phyloP scores from a whole-genome alignment of 495 filamentous ascomycete genomes.

The Aspergillus bertholletiae region DNA sequence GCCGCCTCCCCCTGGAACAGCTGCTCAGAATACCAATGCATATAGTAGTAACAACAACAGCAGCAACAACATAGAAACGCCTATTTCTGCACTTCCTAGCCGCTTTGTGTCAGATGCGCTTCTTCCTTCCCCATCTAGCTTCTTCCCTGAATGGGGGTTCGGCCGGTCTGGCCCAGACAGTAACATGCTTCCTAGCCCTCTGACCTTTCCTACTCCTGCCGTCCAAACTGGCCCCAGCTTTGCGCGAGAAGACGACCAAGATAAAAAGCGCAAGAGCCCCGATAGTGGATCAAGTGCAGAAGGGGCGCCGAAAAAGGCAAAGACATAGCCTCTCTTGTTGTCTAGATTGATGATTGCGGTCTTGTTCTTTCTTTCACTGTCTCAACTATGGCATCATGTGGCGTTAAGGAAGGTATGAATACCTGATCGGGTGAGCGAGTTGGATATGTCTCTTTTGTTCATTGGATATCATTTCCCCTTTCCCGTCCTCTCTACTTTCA shows the following conservation, averaged over 20 bases:
- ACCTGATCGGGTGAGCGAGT: slow-evolving; percentile 2
- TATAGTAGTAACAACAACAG: slow-evolving; percentile 65
- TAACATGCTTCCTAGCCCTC: slow-evolving; percentile 83
- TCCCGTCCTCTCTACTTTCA: slow-evolving; percentile 6
- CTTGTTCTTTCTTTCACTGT: slow-evolving; percentile 5
- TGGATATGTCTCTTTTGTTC: slow-evolving; percentile 5
- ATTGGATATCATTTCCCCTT: slow-evolving; percentile 1
- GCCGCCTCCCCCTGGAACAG: slow-evolving; percentile 57
- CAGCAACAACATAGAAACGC: slow-evolving; percentile 84
- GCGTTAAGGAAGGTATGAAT: slow-evolving; percentile 14
- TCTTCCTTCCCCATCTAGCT: slow-evolving; percentile 81
- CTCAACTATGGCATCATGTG: slow-evolving; percentile 15
- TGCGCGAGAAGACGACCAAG: slow-evolving; percentile 52
- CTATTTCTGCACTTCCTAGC: slow-evolving; percentile 93
- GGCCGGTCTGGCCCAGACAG: slow-evolving; percentile 59
- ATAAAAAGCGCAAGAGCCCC: slow-evolving; percentile 53
- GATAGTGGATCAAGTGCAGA: slow-evolving; percentile 39
- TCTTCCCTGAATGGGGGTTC: slow-evolving; percentile 90
- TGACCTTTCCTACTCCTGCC: slow-evolving; percentile 88
- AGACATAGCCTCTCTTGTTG: slow-evolving; percentile 29
- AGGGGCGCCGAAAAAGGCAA: slow-evolving; percentile 46
- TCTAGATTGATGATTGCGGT: slow-evolving; percentile 5
- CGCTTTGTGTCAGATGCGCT: slow-evolving; percentile 83
- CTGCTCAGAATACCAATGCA: slow-evolving; percentile 39
- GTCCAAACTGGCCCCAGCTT: slow-evolving; percentile 68